A percentile compares a stretch with the other conserved stretches of the same genome.
Evolutionary conservation across 352 stramenopile species (phyloP).

Genomic region (Blastocystis sp.): DNA sequence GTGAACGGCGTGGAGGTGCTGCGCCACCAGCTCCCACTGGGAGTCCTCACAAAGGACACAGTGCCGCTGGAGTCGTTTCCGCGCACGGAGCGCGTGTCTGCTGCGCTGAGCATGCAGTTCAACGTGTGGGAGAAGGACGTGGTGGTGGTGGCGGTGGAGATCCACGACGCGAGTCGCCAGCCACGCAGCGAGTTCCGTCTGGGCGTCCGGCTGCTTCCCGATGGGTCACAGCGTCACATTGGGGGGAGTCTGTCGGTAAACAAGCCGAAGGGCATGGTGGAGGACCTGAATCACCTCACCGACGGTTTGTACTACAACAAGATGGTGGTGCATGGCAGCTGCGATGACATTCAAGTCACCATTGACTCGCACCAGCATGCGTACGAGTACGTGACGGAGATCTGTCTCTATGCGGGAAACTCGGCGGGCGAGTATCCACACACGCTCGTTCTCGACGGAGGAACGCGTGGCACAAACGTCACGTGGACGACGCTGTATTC

Average conservation of each 20-base stretch:
- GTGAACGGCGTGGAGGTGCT: slow-evolving; percentile 10
- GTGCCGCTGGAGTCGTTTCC: neutral
- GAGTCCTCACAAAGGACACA: neutral
- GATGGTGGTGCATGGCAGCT: neutral
- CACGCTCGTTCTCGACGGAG: neutral
- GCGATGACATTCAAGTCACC: neutral
- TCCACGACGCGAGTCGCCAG: neutral
- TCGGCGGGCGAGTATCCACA: neutral
- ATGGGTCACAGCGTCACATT: neutral
- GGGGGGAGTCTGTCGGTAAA: neutral
- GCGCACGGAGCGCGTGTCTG: neutral
- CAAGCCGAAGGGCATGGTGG: neutral
- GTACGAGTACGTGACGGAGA: slow-evolving; percentile 26
- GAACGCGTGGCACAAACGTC: neutral
- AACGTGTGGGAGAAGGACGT: neutral
- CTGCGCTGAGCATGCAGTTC: slow-evolving; percentile 1
- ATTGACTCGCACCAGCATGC: neutral
- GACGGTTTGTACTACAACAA: slow-evolving; percentile 23
- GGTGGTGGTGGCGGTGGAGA: neutral
- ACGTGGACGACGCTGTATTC: neutral
- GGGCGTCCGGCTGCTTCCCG: neutral
- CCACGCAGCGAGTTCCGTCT: neutral
- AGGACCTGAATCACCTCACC: neutral
- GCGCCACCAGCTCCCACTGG: neutral
- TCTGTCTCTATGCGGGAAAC: slow-evolving; percentile 3